Base-by-base conservation (phyloP, 805 yeast species). In the Nakazawaea wyomingensis region DNA sequence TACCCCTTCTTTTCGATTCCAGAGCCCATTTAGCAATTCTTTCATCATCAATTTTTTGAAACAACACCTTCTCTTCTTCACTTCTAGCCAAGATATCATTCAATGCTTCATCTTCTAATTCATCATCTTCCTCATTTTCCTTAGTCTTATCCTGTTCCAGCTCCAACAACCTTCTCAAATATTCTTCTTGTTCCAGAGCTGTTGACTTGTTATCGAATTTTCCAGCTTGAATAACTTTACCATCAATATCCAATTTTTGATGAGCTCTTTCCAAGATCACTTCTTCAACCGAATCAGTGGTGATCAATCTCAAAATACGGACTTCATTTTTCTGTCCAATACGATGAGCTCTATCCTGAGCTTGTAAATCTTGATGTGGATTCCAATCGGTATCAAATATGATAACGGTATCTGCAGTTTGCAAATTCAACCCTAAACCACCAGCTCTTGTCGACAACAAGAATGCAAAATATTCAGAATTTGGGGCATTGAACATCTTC, bases 351-450 rank as follows among this genome's bases (percentile, higher is more conserved):
- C 95, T 74, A 63, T 85, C 95, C 63, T 85, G 95, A 1, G 93
- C 95, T 61, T 85, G 95, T 56, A 85, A 75, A 78, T 85, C 95
- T 62, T 85, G 95, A 65, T 85, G 95, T 7, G 95, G 95, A 57
- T 85, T 85, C 95, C 95, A 85, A 66, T 85, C 95, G 13, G 91
- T 83, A 60, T 85, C 95, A 59, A 85, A 85, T 49, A 85, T 85
- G 49, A 85, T 79, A 46, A 85, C 95, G 0, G 95, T 85, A 59
- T 85, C 95, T 3, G 95, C 95, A 20, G 90, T 84, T 66, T 85
- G 95, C 60, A 85, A 76, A 61, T 85, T 85, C 55, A 85, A 72
- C 57, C 95, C 95, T 54, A 85, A 74, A 50, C 95, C 95, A 73
- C 95, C 95, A 41, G 95, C 95, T 71, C 95, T 80, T 0, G 95